Conservation (phyloP, 345 rosid genomes). For the Stellera chamaejasme region DNA sequence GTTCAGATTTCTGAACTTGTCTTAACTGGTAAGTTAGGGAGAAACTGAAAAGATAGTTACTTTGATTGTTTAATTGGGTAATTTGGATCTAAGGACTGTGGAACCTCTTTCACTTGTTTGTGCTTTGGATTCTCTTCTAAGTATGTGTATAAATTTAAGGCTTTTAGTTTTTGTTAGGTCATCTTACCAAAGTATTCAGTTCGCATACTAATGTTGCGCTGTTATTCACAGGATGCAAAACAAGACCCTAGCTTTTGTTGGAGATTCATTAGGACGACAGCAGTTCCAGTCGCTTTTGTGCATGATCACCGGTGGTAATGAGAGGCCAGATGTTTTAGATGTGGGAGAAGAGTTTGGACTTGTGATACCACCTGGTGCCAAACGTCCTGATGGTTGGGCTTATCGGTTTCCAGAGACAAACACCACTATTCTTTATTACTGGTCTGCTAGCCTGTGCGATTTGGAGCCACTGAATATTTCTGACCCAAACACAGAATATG, state of each 20-base stretch:
- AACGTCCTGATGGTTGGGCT: conserved; percentile 76
- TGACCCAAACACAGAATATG: conserved; percentile 42
- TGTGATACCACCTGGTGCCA: conserved; percentile 34
- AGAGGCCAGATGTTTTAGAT: conserved; percentile 36
- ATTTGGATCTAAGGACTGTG: too few relatives aligned
- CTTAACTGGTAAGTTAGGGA: too few relatives aligned
- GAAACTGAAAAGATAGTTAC: too few relatives aligned
- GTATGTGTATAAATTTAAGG: neutral
- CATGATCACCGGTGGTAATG: conserved; percentile 61
- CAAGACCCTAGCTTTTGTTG: conserved; percentile 77
- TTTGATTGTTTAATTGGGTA: too few relatives aligned
- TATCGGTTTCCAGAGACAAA: conserved; percentile 59
- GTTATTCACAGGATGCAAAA: conserved; percentile 45
- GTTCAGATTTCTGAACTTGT: too few relatives aligned
- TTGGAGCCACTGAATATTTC: conserved; percentile 41
- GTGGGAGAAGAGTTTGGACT: conserved; percentile 59
- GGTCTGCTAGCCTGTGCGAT: conserved; percentile 73
- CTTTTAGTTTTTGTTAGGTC: too few relatives aligned
- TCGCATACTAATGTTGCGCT: neutral
- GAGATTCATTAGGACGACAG: conserved; percentile 83
- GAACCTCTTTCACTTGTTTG: too few relatives aligned
- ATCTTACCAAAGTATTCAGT: too few relatives aligned
- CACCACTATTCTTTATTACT: conserved; percentile 62
- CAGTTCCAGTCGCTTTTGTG: conserved; percentile 82
- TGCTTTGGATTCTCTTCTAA: neutral